These are phyloP conservation scores for Naganishia antarctica DNA, from an alignment of 768 basidiomycete genomes.

Conservation along the genomic window DNA sequence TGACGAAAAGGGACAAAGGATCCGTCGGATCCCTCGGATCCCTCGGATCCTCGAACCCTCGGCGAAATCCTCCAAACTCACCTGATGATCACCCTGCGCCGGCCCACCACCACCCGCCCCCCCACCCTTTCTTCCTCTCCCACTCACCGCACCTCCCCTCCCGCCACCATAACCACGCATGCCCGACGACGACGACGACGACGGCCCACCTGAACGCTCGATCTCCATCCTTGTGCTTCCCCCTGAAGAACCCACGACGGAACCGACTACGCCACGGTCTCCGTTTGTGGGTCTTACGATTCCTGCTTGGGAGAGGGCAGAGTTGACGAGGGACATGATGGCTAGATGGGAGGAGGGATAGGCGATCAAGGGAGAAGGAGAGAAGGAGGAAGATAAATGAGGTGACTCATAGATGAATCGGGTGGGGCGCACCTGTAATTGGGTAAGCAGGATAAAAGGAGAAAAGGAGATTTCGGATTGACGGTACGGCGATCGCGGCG, in stretches of 20 bases:
- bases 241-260: constrained; percentile 6
- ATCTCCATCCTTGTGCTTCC: neutral
- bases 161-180: neutral
- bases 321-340: constrained; percentile 17
- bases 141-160: neutral
- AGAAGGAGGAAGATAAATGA: neutral
- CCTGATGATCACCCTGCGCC: neutral
- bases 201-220: too few species aligned
- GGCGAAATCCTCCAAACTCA: neutral
- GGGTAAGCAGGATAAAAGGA: neutral
- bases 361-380: neutral
- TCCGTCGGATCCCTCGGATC: too few species aligned
- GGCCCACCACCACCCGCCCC: neutral
- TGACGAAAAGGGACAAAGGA: too few species aligned
- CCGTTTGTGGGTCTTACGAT: neutral
- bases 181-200: neutral
- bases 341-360: neutral
- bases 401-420: neutral
- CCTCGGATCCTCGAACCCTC: too few species aligned
- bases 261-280: constrained; percentile 23
- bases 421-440: neutral
- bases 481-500: too few species aligned
- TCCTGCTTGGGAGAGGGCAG: constrained; percentile 9
- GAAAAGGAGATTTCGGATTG: neutral
- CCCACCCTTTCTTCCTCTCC: neutral